Base-by-base conservation (phyloP, 116 monocot species). In the Papilionanthe hybrid region DNA sequence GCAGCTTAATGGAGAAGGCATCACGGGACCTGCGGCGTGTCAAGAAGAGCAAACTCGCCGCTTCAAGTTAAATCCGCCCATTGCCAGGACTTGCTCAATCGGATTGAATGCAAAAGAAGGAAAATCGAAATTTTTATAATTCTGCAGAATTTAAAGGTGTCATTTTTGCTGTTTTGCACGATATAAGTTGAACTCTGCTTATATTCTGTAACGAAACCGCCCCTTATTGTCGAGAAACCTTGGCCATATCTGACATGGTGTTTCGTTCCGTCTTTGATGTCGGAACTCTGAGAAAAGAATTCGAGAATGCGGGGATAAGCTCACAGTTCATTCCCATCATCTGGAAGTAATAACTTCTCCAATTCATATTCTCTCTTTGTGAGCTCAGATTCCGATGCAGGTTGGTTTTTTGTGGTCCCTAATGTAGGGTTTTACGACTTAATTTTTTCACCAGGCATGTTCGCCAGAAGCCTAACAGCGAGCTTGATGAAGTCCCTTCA, bases 231-330 rank as follows among this genome's bases (percentile, higher is more conserved):
- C 8, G 65, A 65, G 65, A 71, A 65, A 56, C 7, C 23, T 68
- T 0, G 43, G 48, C 20, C 69, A 44, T 50, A 27, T 7, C 42
- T 5, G 17, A 49, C n/a, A 90, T 89, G 94, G 85, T 87, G 79
- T 20, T 79, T 55, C 86, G 83, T 55, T 99, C 99, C 76, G 79
- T 99, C 53, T 99, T 99, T 89, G 99, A 99, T 81, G 87, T 73
- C 73, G 87, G 78, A 77, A 82, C 81, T 44, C 86, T 99, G 42
- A 79, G 84, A 22, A 41, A 78, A 23, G 99, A 99, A 78, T 87
- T 99, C 80, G 87, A 90, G 37, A 55, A 22, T 50, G 87, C 95
- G 18, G 87, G 86, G 55, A 86, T 99, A 78, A 90, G 88, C 82
- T 5, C 84, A 23, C 85, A 81, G n/a, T 95, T 99, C 89, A 85